Base-by-base conservation (phyloP, 2,329 filamentous ascomycete species). In the Colletotrichum cordylinicola region DNA sequence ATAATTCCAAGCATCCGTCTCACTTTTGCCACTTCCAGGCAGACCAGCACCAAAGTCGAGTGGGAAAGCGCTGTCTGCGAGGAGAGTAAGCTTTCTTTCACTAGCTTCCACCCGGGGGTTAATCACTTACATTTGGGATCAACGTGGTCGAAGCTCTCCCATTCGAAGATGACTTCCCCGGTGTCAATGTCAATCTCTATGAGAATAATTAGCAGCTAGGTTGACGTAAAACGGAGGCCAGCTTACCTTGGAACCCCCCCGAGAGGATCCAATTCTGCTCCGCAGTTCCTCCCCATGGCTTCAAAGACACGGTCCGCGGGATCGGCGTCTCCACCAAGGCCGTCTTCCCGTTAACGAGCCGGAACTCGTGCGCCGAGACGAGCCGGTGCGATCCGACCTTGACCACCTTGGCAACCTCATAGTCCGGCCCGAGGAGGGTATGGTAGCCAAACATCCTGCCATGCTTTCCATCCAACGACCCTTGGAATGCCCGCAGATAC, bases 141-240 rank as follows among this genome's bases (percentile, higher is more conserved):
- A 10, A 81, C 77, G 29, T 82, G 80, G 48, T 82, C 81, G 6
- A 82, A 68, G 39, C 79, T 80, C 15, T 55, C 56, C 79, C 89
- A 91, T 76, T 90, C 85, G 72, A 90, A 91, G 5, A 90, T 48
- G 27, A 90, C 81, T 56, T 84, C 80, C 16, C 87, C 86, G 1
- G 87, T 89, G 16, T 85, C 85, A n/a, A 90, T 83, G 77, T 90
- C 86, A 35, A 91, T 82, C 81, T 91, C 89, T 27, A 21, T 21
- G 16, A 31, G n/a, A 48, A 3, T 3, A 1, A 52, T 52, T 8
- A 21, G 10, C n/a, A 52, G n/a, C 18, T 10, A 48, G 43, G 13
- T n/a, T 8, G n/a, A 13, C 18, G 21, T 3, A 48, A 4, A 4
- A 48, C n/a, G 4, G n/a, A 2, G n/a, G n/a, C 12, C 2, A 52